phyloP scores from a whole-genome alignment of 129 eudicot genomes.

The Helianthus annuus region HanXRQr2.0-SUNRISE NC_035437.2:27510150-27510649 shows the following conservation, averaged over 20 bases:
- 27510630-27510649: conserved; percentile 69
- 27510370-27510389: conserved; percentile 77
- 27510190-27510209: conserved; percentile 60
- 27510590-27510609: conserved; percentile 98
- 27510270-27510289: conserved; percentile 42
- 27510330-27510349: conserved; percentile 36
- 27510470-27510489: conserved; percentile 61
- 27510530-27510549: neutral
- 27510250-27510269: neutral
- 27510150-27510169: conserved; percentile 91
- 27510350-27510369: conserved; percentile 51
- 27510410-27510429: conserved; percentile 62
- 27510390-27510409: conserved; percentile 94
- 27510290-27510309: conserved; percentile 96
- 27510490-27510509: neutral
- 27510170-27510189: conserved; percentile 91
- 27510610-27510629: conserved; percentile 84
- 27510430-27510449: conserved; percentile 77
- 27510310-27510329: conserved; percentile 70
- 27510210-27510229: conserved; percentile 15
- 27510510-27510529: neutral
- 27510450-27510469: conserved; percentile 89
- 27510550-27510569: conserved; percentile 44
- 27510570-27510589: conserved; percentile 95
- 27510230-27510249: neutral